Conservation (phyloP, 306 rosid species). For the Sechiopsis laciniata region DNA sequence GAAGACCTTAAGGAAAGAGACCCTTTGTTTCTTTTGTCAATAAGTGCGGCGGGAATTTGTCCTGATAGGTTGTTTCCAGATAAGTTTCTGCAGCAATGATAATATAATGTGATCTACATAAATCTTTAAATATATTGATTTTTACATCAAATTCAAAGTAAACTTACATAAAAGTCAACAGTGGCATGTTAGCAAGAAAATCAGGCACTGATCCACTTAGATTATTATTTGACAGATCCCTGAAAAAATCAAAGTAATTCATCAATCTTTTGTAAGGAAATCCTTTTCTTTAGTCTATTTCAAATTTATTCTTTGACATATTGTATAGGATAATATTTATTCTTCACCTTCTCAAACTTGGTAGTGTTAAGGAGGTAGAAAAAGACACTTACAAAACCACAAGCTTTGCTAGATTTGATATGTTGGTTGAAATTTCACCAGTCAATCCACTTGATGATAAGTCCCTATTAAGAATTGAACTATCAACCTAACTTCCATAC, state of each 20-base stretch:
- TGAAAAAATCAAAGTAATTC: not conserved
- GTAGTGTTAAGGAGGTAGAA: not conserved
- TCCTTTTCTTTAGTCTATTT: no score
- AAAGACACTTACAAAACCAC: conserved; percentile 6
- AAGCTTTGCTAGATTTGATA: conserved; percentile 9
- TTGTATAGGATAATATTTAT: no score
- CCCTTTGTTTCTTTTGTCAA: not conserved
- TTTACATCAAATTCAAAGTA: not conserved
- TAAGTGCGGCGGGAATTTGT: not conserved
- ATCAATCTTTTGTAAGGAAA: not conserved
- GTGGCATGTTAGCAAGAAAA: not conserved
- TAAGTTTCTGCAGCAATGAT: not conserved
- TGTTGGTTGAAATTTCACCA: conserved; percentile 15
- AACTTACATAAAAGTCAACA: not conserved
- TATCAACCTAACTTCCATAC: not conserved
- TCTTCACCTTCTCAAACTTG: not conserved
- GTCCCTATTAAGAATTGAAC: not conserved
- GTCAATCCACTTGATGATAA: conserved; percentile 6
- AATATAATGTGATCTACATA: not conserved
- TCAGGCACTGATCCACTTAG: not conserved
- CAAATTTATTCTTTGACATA: no score
- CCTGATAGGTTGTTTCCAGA: conserved; percentile 15
- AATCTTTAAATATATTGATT: not conserved
- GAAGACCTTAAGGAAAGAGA: conserved; percentile 6
- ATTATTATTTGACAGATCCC: not conserved